These are phyloP conservation scores for Inonotus hispidus DNA, from an alignment of 1,284 basidiomycete genomes.

Conservation along the genomic window DNA sequence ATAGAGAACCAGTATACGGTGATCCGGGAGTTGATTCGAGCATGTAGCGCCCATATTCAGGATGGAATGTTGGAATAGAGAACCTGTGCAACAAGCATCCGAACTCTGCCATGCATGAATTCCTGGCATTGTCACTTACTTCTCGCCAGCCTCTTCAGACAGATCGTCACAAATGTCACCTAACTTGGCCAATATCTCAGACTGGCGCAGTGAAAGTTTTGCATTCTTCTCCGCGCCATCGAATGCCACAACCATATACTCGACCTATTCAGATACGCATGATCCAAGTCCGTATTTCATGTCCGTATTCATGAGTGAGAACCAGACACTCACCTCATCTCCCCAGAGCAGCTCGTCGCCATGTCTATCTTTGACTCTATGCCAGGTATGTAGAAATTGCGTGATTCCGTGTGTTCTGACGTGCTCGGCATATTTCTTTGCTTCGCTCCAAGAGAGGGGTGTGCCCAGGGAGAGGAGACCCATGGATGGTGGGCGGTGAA, in stretches of 20 bases:
- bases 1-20: constrained; percentile 86
- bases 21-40: constrained; percentile 95
- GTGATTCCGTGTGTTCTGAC: constrained; percentile 91
- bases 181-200: constrained; percentile 88
- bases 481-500: constrained; percentile 45
- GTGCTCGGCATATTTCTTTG: constrained; percentile 84
- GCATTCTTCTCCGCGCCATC: constrained; percentile 79
- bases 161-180: constrained; percentile 65
- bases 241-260: constrained; percentile 93
- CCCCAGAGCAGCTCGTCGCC: constrained; percentile 98
- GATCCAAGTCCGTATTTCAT: not conserved
- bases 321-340: constrained; percentile 75
- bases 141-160: constrained; percentile 50
- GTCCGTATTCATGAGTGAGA: not conserved
- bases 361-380: constrained; percentile 84
- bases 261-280: constrained; percentile 53
- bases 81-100: constrained; percentile 38
- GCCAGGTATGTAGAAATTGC: constrained; percentile 93
- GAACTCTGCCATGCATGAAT: constrained; percentile 16
- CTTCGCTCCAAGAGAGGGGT: constrained; percentile 89
- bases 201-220: constrained; percentile 86
- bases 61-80: constrained; percentile 90
- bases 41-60: constrained; percentile 99
- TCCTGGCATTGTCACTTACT: constrained; percentile 37
- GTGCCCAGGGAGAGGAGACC: constrained; percentile 94